Evolutionary conservation across 768 basidiomycete genomes (phyloP).

Genomic region (Coprinellus micaceus): DNA sequence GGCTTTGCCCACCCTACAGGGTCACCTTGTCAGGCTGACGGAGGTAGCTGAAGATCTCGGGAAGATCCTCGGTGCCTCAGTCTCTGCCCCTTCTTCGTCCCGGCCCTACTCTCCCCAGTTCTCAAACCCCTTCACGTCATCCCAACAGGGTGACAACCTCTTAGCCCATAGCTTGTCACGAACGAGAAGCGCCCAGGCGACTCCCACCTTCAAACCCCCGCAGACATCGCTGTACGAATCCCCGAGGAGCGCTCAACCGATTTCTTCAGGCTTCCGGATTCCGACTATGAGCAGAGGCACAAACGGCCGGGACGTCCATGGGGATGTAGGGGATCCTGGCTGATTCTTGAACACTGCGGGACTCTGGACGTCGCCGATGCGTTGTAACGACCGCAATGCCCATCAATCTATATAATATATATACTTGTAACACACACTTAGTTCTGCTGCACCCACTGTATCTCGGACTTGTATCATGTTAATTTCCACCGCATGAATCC

Average conservation of each 20-base stretch:
- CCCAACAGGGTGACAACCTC: conserved; percentile 39
- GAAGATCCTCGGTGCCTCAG: conserved; percentile 77
- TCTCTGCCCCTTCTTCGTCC: conserved; percentile 51
- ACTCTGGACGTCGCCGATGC: not conserved
- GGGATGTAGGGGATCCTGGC: conserved; percentile 8
- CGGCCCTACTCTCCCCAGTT: conserved; percentile 62
- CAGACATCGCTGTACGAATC: conserved; percentile 32
- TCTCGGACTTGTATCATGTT: conserved; percentile 24
- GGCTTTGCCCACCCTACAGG: conserved; percentile 51
- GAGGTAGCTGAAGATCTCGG: conserved; percentile 86
- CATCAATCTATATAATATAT: not conserved
- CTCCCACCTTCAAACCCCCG: conserved; percentile 37
- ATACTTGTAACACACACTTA: not conserved
- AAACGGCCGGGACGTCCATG: not conserved
- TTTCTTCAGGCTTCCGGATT: conserved; percentile 26
- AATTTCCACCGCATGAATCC: too few species aligned
- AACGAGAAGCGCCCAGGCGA: conserved; percentile 52
- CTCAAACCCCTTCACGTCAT: conserved; percentile 25
- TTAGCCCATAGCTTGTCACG: conserved; percentile 56
- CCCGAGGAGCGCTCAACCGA: conserved; percentile 52
- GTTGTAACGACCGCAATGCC: not conserved
- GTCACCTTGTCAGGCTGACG: conserved; percentile 71
- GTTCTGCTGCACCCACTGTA: not conserved
- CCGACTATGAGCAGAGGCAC: not conserved
- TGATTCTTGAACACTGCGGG: not conserved